Percentiles rank a stretch among this genome's conserved stretches.
Evolutionary conservation across 257 asterid species (phyloP).

Genomic region (Oldenlandia corymbosa): DNA sequence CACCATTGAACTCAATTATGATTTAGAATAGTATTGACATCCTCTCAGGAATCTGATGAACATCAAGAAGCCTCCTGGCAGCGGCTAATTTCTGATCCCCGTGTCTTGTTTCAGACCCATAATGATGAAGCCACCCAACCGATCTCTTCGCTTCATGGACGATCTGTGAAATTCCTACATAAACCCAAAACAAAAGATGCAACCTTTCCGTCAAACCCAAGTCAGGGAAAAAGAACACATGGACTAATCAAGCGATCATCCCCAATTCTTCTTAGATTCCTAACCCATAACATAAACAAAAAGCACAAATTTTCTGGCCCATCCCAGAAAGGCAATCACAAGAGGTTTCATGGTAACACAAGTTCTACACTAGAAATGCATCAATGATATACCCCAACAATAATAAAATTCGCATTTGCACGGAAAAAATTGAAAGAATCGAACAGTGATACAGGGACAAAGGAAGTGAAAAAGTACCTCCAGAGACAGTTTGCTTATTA

Average conservation of each 20-base stretch:
- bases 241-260: too few species aligned
- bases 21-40: neutral
- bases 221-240: neutral
- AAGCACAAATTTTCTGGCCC: neutral
- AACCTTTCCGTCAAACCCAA: neutral
- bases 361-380: neutral
- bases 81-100: constrained; percentile 25
- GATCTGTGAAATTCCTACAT: constrained; percentile 68
- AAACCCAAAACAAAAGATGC: neutral
- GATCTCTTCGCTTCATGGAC: constrained; percentile 70
- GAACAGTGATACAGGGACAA: neutral
- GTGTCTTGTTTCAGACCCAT: constrained; percentile 52
- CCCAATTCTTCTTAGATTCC: neutral
- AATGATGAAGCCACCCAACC: constrained; percentile 68
- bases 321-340: neutral
- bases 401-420: too few species aligned
- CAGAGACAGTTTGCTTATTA: constrained; percentile 76
- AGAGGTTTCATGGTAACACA: neutral
- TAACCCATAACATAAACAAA: neutral
- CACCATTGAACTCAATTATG: neutral
- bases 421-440: neutral
- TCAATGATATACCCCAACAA: too few species aligned
- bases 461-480: constrained; percentile 37
- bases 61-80: constrained; percentile 46
- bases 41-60: constrained; percentile 38